Conservation (phyloP, 1,139 yeast species). For the Casaregolazyma suthepensis region DNA sequence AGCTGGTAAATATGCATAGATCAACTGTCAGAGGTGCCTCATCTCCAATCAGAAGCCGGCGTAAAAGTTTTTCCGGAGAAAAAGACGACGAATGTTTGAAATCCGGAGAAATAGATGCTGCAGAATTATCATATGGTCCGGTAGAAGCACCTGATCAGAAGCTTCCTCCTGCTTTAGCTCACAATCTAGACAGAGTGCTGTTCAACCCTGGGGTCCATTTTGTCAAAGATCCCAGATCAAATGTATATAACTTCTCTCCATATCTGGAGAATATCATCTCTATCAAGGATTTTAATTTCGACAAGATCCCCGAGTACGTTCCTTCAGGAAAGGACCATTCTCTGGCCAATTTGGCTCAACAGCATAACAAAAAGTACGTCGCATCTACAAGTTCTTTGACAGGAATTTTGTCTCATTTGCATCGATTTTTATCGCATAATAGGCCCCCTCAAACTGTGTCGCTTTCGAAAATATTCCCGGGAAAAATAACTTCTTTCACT, state of each 20-base stretch:
- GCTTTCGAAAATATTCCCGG: slow-evolving; percentile 42
- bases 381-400: slow-evolving; percentile 93
- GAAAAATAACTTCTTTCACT: slow-evolving; percentile 28
- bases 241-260: slow-evolving; percentile 64
- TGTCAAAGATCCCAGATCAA: slow-evolving; percentile 68
- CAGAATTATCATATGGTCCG: slow-evolving; percentile 16
- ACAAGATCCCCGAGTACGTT: slow-evolving; percentile 49
- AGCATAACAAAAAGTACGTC: slow-evolving; percentile 43
- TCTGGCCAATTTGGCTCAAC: slow-evolving; percentile 45
- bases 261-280: slow-evolving; percentile 55
- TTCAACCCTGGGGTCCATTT: slow-evolving; percentile 83
- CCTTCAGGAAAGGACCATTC: slow-evolving; percentile 61
- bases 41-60: not conserved
- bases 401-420: slow-evolving; percentile 64
- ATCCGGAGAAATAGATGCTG: slow-evolving; percentile 10
- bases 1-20: not conserved
- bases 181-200: slow-evolving; percentile 60
- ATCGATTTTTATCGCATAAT: slow-evolving; percentile 58
- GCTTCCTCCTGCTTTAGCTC: slow-evolving; percentile 45
- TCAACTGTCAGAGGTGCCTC: not conserved
- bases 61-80: not conserved
- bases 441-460: slow-evolving; percentile 43
- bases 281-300: slow-evolving; percentile 64
- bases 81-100: slow-evolving; percentile 5
- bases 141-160: slow-evolving; percentile 24